These are phyloP conservation scores for Carnegiea gigantea DNA, from an alignment of 179 eudicot species.

Conservation along the genomic window DNA sequence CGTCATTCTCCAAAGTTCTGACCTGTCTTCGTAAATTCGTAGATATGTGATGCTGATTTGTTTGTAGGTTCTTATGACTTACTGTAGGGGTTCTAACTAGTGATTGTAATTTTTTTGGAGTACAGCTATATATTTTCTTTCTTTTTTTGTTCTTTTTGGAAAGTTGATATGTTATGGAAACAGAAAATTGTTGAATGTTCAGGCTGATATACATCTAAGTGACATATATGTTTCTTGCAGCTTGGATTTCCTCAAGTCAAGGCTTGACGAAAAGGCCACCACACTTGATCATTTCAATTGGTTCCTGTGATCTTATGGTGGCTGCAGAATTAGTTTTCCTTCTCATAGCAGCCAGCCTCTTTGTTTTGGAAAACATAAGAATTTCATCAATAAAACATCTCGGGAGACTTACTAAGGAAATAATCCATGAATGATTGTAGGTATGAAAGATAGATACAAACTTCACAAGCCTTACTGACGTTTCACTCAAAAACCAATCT, in stretches of 20 bases:
- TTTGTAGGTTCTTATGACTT: constrained; percentile 29
- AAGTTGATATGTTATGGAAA: constrained; percentile 16
- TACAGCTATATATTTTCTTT: background rate
- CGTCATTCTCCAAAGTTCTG: constrained; percentile 4
- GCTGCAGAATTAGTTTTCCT: too few relatives aligned
- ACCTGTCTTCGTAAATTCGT: constrained; percentile 18
- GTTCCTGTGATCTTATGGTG: too few relatives aligned
- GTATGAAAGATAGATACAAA: too few relatives aligned
- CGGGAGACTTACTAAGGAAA: too few relatives aligned
- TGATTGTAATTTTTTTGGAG: constrained; percentile 15
- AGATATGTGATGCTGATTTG: constrained; percentile 14
- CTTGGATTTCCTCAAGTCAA: background rate
- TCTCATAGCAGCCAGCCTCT: too few relatives aligned
- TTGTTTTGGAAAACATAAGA: too few relatives aligned
- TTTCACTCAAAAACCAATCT: too few relatives aligned
- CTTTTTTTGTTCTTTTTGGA: background rate
- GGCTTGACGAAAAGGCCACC: too few relatives aligned
- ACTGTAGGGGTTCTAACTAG: constrained; percentile 33
- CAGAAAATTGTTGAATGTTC: constrained; percentile 14
- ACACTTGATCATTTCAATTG: too few relatives aligned
- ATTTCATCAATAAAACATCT: too few relatives aligned
- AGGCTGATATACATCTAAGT: background rate
- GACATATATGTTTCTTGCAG: background rate
- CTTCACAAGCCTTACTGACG: too few relatives aligned
- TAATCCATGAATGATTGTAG: too few relatives aligned